Evolutionary conservation across 1,284 basidiomycete species (phyloP), one percentile per base, ranked within the genome.

Genomic region (Ceratobasidium sp.): DNA sequence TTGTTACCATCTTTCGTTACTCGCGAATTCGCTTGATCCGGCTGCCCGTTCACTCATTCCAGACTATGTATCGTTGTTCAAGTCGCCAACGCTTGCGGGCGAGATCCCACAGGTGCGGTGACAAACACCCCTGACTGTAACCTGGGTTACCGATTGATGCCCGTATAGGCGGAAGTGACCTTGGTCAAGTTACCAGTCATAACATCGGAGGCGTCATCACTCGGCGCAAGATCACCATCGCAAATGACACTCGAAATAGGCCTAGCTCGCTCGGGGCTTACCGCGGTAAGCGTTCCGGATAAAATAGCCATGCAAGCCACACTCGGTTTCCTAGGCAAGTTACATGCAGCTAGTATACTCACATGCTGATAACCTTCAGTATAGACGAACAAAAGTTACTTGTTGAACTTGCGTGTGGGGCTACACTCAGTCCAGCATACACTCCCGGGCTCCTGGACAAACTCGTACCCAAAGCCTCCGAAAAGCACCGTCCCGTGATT

Each of bases 351-450:
- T 50, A 14, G 4, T 21, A 6, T 21, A 50, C n/a, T 6, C 25
- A 13, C 16, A 16, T 7, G 29, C 1, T 25, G 6, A 36, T 1
- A 41, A 23, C 3, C 49, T 29, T 29, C 23, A 46, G 27, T 25
- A 36, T 70, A 90, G 89, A 88, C 69, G 87, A 90, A 70, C 88
- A 91, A 74, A 89, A 89, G 75, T 79, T 85, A 69, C 77, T 90
- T 23, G 83, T 88, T 2, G 88, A 91, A 74, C 79, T 91, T 25
- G 86, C 89, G 0, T 90, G 88, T 73, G 80, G 87, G 1, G 84
- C 87, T 1, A 85, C 89, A 1, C 79, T 91, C 11, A 80, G 82
- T 2, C 82, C 86, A 1, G 88, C 84, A 2, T 90, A 89, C 75
- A 82, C 81, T 39, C 80, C 77, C 2, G 75, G 77, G 1, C 75